A percentile compares a stretch with the other conserved stretches of the same genome.
Evolutionary conservation across 345 rosid species (phyloP).

Genomic region (Aquilaria yunnanensis): DNA sequence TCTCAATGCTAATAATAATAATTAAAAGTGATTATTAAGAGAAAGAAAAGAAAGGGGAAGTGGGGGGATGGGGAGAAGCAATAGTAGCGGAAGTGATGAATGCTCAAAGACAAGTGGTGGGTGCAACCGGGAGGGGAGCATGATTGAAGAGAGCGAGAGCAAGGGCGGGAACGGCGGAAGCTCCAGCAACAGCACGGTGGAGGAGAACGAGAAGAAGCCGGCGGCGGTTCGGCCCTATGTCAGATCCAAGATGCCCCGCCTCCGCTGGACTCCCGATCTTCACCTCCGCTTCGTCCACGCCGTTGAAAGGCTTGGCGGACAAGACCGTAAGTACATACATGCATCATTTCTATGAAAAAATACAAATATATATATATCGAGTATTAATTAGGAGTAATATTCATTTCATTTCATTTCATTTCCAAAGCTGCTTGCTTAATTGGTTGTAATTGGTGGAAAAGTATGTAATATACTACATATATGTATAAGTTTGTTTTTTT

Average conservation of each 20-base stretch:
- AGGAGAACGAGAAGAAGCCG: constrained; percentile 15
- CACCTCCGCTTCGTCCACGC: constrained; percentile 71
- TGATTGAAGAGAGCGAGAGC: constrained; percentile 3
- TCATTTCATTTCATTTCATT: not conserved
- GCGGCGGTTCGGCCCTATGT: constrained; percentile 58
- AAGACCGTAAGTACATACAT: constrained; percentile 39
- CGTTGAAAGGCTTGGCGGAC: constrained; percentile 77
- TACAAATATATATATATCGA: not conserved
- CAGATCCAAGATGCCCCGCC: constrained; percentile 72
- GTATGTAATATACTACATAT: not conserved
- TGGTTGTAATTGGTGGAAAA: constrained; percentile 2
- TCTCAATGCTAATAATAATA: not conserved
- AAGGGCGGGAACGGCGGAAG: constrained; percentile 41
- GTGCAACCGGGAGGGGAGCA: too few species aligned
- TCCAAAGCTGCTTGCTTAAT: not conserved
- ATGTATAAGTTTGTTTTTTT: constrained; percentile 1
- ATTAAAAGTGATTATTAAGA: not conserved
- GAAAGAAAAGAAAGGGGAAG: constrained; percentile 17
- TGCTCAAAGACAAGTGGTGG: constrained; percentile 25
- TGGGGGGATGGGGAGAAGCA: constrained; percentile 16
- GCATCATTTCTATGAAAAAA: too few species aligned
- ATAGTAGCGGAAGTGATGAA: constrained; percentile 17
- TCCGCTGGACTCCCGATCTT: constrained; percentile 80
- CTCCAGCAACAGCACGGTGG: constrained; percentile 90
- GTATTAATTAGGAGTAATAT: not conserved